These are phyloP conservation scores for Alopecurus myosuroides DNA, from an alignment of 176 grass and related monocot species.

Conservation along the genomic window DNA sequence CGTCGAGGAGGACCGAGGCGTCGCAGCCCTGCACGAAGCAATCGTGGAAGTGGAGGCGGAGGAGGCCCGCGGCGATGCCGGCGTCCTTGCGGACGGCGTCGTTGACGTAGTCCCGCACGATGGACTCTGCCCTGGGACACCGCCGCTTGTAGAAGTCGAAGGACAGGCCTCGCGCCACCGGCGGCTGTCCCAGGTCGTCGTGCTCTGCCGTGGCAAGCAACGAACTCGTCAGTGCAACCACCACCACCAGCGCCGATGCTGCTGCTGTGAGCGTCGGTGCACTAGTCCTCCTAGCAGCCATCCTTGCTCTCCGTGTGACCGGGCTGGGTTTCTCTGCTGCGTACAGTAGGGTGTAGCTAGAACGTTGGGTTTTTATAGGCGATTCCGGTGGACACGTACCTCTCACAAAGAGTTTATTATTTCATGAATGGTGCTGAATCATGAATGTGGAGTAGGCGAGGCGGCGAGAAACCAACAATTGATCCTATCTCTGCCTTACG, in stretches of 20 bases:
- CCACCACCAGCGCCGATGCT: background rate
- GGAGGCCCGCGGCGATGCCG: slow-evolving; percentile 59
- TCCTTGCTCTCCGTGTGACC: too few relatives aligned
- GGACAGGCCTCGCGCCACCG: slow-evolving; percentile 21
- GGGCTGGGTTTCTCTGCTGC: too few relatives aligned
- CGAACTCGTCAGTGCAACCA: background rate
- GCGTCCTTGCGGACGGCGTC: slow-evolving; percentile 27
- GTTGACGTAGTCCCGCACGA: slow-evolving; percentile 32
- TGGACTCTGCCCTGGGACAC: slow-evolving; percentile 43
- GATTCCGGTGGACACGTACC: too few relatives aligned
- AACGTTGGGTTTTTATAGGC: too few relatives aligned
- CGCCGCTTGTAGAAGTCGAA: slow-evolving; percentile 47
- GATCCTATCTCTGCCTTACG: too few relatives aligned
- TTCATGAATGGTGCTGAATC: too few relatives aligned
- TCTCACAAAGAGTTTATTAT: too few relatives aligned
- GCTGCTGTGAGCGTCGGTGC: background rate
- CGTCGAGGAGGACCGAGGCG: slow-evolving; percentile 58
- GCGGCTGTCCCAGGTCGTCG: background rate
- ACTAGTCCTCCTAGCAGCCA: background rate
- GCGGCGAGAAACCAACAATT: too few relatives aligned
- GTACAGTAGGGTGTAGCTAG: too few relatives aligned
- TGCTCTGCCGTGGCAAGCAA: background rate
- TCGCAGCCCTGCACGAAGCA: slow-evolving; percentile 83
- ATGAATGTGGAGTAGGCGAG: too few relatives aligned
- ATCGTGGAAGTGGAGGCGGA: slow-evolving; percentile 75